Percentiles rank a stretch among this genome's conserved stretches.
These are phyloP conservation scores for Trametes pubescens DNA, from an alignment of 1,284 basidiomycete genomes.

Conservation along the genomic window DNA sequence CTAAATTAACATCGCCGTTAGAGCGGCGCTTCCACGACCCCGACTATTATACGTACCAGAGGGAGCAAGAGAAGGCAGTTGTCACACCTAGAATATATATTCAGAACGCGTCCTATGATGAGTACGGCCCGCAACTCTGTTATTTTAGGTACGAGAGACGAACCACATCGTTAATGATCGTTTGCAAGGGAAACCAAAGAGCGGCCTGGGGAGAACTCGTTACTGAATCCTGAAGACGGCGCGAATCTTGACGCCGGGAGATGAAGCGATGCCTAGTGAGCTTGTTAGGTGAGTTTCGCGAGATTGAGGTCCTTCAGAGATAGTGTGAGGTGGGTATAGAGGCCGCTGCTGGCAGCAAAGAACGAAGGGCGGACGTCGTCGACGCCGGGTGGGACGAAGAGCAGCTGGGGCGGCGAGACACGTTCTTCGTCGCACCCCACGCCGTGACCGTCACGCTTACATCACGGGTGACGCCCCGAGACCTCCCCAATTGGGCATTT, in stretches of 20 bases:
- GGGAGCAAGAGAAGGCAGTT: slow-evolving; percentile 75
- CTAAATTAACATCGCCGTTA: slow-evolving; percentile 45
- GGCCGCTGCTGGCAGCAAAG: slow-evolving; percentile 32
- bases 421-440: slow-evolving; percentile 34
- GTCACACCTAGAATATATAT: slow-evolving; percentile 61
- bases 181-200: slow-evolving; percentile 23
- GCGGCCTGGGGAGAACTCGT: slow-evolving; percentile 27
- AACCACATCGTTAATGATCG: slow-evolving; percentile 42
- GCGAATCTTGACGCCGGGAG: slow-evolving; percentile 29
- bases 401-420: slow-evolving; percentile 25
- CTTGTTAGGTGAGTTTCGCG: slow-evolving; percentile 22
- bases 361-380: slow-evolving; percentile 32
- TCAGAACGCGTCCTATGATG: slow-evolving; percentile 5
- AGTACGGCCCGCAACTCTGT: not conserved
- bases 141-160: slow-evolving; percentile 8
- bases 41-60: slow-evolving; percentile 54
- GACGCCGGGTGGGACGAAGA: slow-evolving; percentile 35
- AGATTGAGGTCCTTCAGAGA: slow-evolving; percentile 30
- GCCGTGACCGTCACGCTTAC: slow-evolving; percentile 33
- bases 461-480: slow-evolving; percentile 14
- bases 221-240: slow-evolving; percentile 31
- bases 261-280: slow-evolving; percentile 9
- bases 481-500: not conserved
- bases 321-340: slow-evolving; percentile 26
- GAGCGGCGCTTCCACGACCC: slow-evolving; percentile 12